A percentile compares a stretch with the other conserved stretches of the same genome.
phyloP scores from a whole-genome alignment of 2,329 filamentous ascomycete species.

The Hymenoscyphus albidus region DNA sequence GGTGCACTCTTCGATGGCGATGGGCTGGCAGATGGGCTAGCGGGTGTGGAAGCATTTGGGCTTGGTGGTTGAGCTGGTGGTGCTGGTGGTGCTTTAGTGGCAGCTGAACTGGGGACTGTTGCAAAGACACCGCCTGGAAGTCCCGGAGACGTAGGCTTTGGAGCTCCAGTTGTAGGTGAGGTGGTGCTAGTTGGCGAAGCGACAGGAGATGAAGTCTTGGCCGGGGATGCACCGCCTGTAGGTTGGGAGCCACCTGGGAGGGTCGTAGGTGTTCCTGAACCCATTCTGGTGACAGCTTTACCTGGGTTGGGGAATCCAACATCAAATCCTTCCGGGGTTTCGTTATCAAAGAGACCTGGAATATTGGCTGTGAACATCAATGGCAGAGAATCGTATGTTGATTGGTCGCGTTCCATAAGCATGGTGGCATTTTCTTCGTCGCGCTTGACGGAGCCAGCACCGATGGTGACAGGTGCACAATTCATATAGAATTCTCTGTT shows the following conservation, averaged over 20 bases:
- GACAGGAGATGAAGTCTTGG: constrained; percentile 11
- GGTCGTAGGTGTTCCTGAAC: constrained; percentile 25
- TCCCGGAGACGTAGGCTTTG: constrained; percentile 5
- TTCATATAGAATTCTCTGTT: constrained; percentile 99
- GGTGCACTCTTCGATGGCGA: constrained; percentile 24
- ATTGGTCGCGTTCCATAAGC: constrained; percentile 37
- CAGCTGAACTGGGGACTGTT: constrained; percentile 29
- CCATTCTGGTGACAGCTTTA: constrained; percentile 47
- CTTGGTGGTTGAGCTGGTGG: constrained; percentile 12
- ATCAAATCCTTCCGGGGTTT: constrained; percentile 50
- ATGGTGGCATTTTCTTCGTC: constrained; percentile 22
- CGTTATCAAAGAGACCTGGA: constrained; percentile 45
- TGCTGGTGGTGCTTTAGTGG: constrained; percentile 23
- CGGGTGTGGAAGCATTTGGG: neutral
- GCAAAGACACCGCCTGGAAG: constrained; percentile 35
- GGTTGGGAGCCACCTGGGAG: constrained; percentile 32
- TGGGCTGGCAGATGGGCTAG: constrained; percentile 21
- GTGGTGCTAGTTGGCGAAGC: constrained; percentile 11
- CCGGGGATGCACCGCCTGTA: constrained; percentile 9
- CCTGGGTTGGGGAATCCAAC: constrained; percentile 69
- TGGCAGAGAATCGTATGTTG: constrained; percentile 60
- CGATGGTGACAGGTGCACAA: constrained; percentile 72
- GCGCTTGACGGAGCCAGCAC: constrained; percentile 45
- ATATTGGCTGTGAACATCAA: constrained; percentile 75
- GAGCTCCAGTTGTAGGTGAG: constrained; percentile 12